These are phyloP conservation scores for Anthoceros angustus DNA, from an alignment of 225 moss, liverwort and hornwort genomes.

Conservation along the genomic window DNA sequence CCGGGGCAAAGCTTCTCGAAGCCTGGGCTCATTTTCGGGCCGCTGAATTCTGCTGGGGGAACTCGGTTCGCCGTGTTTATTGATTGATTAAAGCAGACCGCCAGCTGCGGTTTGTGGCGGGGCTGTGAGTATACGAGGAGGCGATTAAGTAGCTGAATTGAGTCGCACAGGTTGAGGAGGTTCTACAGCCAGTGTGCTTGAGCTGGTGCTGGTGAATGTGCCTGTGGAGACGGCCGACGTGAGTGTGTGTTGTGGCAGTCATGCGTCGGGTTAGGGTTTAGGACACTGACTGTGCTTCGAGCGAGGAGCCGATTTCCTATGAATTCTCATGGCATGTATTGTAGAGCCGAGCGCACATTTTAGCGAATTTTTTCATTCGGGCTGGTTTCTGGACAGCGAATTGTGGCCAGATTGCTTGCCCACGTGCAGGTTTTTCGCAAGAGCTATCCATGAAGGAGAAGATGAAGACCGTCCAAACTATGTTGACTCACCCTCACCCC, in stretches of 20 bases:
- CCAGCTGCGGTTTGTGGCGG: neutral
- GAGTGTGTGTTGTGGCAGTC: neutral
- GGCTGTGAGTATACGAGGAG: neutral
- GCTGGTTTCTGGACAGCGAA: neutral
- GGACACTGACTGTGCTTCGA: neutral
- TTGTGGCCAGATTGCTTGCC: neutral
- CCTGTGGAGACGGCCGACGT: neutral
- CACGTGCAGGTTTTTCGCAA: neutral
- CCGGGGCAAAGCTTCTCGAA: neutral
- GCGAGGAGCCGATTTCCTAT: neutral
- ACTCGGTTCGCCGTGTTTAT: neutral
- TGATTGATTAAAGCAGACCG: neutral
- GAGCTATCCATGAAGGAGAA: neutral
- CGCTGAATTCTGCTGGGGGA: neutral
- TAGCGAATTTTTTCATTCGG: neutral
- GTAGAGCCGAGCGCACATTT: neutral
- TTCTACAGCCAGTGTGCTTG: neutral
- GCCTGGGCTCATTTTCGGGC: neutral
- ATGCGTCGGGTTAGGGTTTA: neutral
- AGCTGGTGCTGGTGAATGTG: neutral
- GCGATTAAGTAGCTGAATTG: neutral
- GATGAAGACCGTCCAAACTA: slow-evolving; percentile 49
- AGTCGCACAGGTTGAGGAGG: neutral
- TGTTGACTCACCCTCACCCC: slow-evolving; percentile 53
- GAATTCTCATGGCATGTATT: neutral